Evolutionary conservation across 1,284 basidiomycete genomes (phyloP).

Genomic region (Puccinia coronata): DNA sequence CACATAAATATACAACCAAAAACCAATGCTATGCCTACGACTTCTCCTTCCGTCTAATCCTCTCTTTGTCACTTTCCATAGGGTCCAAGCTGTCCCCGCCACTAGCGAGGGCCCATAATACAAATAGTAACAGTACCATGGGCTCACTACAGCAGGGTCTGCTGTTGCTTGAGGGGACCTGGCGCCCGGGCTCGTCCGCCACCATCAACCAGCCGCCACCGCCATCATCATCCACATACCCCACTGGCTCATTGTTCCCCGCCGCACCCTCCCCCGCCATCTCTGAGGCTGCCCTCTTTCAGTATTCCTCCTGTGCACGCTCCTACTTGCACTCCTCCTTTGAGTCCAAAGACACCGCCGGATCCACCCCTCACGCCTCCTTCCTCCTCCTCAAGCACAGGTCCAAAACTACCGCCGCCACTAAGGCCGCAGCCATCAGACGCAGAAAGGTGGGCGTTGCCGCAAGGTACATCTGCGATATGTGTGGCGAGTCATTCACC

Average conservation of each 20-base stretch:
- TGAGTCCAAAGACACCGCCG: neutral
- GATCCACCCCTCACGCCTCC: neutral
- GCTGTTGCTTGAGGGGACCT: neutral
- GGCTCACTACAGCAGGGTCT: neutral
- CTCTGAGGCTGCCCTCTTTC: neutral
- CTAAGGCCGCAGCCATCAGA: slow-evolving; percentile 30
- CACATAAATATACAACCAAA: too few species aligned
- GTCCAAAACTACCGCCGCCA: slow-evolving; percentile 31
- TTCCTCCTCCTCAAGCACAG: neutral
- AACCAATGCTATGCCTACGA: too few species aligned
- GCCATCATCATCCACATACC: neutral
- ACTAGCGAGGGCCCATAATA: too few species aligned
- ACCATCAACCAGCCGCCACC: neutral
- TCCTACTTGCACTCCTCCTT: slow-evolving; percentile 26
- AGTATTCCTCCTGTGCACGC: neutral
- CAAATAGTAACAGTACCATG: neutral
- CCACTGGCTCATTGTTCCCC: too few species aligned
- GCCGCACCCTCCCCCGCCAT: neutral
- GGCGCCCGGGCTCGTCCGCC: neutral
- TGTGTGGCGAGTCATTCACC: slow-evolving; percentile 44
- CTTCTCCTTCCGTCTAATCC: too few species aligned
- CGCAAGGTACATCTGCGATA: slow-evolving; percentile 43
- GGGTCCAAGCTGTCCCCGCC: neutral
- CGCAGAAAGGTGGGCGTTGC: slow-evolving; percentile 33
- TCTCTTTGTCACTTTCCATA: too few species aligned